Conservation (phyloP, 805 yeast species). For the Myxozyma monticola region DNA sequence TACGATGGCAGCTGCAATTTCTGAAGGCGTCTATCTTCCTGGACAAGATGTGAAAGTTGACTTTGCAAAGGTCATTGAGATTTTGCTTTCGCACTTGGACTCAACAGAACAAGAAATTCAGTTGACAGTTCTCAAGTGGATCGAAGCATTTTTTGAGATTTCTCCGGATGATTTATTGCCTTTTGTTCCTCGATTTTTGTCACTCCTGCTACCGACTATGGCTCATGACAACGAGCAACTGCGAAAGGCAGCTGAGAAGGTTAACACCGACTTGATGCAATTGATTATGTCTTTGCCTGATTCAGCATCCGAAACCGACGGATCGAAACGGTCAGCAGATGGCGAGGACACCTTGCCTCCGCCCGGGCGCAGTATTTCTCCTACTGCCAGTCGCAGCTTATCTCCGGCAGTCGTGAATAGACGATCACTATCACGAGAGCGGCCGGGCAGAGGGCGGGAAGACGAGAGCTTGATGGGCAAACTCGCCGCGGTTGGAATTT, state of each 20-base stretch:
- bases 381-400: slow-evolving; percentile 13
- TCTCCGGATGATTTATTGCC: slow-evolving; percentile 75
- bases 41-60: slow-evolving; percentile 84
- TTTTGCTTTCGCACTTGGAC: slow-evolving; percentile 76
- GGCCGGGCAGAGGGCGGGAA: slow-evolving; percentile 2
- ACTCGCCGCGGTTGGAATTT: slow-evolving; percentile 1
- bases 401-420: slow-evolving; percentile 13
- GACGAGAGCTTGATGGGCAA: slow-evolving; percentile 21
- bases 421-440: slow-evolving; percentile 18
- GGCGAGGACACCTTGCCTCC: slow-evolving; percentile 2
- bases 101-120: slow-evolving; percentile 75
- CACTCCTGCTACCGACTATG: slow-evolving; percentile 64
- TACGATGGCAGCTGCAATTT: slow-evolving; percentile 29
- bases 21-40: slow-evolving; percentile 61
- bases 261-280: slow-evolving; percentile 59
- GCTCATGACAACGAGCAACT: slow-evolving; percentile 53
- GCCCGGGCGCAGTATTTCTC: slow-evolving; percentile 14
- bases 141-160: slow-evolving; percentile 66
- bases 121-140: slow-evolving; percentile 78
- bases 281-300: slow-evolving; percentile 49
- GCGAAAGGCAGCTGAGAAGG: slow-evolving; percentile 53
- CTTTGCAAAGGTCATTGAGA: slow-evolving; percentile 75
- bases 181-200: slow-evolving; percentile 70
- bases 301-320: slow-evolving; percentile 30
- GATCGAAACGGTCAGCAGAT: neutral